These are phyloP conservation scores for Saccharomycopsis hybrid DNA, from an alignment of 1,139 yeast species.

Conservation along the genomic window DNA sequence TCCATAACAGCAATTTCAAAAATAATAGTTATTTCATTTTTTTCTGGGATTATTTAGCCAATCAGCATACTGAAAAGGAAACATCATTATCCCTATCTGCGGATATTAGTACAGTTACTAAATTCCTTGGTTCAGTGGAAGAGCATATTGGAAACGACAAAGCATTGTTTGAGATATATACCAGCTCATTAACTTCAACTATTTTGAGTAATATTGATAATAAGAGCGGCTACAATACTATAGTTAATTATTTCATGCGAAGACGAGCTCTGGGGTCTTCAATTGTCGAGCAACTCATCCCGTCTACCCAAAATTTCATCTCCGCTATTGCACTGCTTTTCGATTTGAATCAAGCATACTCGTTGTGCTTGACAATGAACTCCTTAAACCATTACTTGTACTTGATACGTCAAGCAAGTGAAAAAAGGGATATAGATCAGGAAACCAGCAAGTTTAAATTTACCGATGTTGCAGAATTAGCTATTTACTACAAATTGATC, in stretches of 20 bases:
- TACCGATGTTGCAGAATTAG: not conserved
- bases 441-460: not conserved
- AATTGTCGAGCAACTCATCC: not conserved
- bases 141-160: not conserved
- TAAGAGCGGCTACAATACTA: no score
- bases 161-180: conserved; percentile 1
- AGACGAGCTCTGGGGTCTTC: no score
- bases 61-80: no score
- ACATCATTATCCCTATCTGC: no score
- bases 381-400: conserved; percentile 8
- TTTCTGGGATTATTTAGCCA: no score
- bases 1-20: no score
- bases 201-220: not conserved
- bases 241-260: no score
- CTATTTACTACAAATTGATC: not conserved
- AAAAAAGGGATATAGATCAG: not conserved
- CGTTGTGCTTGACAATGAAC: conserved; percentile 2
- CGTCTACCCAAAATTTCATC: not conserved
- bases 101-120: no score
- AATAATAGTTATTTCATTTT: no score
- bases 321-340: not conserved
- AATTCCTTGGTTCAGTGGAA: not conserved
- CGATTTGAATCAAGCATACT: not conserved
- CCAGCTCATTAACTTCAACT: conserved; percentile 1
- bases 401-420: not conserved